Evolutionary conservation across 208 protist genomes (phyloP).

Genomic region (Acanthamoeba castellanii): DNA sequence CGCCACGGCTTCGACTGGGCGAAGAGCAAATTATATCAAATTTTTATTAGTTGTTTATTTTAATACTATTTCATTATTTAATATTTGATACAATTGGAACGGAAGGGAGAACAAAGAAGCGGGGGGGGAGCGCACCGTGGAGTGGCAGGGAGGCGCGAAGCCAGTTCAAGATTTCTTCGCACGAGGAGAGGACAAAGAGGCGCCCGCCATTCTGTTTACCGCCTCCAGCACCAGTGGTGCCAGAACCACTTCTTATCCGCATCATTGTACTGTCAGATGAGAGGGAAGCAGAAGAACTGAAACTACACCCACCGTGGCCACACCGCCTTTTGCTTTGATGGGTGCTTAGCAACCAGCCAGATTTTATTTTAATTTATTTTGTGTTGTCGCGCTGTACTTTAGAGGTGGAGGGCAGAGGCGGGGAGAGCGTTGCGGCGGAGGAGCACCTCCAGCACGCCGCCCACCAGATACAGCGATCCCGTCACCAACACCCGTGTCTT

Average conservation of each 20-base stretch:
- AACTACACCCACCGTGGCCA: too few species aligned
- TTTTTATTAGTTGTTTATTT: neutral
- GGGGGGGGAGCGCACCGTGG: neutral
- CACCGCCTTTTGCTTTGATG: too few species aligned
- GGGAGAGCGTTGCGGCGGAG: neutral
- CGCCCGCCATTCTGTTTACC: neutral
- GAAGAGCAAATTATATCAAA: neutral
- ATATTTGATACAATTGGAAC: neutral
- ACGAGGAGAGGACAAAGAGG: neutral
- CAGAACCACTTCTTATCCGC: neutral
- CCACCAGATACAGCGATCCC: conserved; percentile 70
- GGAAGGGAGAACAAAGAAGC: neutral
- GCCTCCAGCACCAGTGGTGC: neutral
- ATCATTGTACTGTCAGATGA: neutral
- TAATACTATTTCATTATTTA: too few species aligned
- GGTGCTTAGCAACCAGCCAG: too few species aligned
- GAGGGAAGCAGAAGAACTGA: too few species aligned
- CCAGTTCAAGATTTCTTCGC: neutral
- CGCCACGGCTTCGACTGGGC: neutral
- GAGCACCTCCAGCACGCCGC: conserved; percentile 64
- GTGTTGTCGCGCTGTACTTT: neutral
- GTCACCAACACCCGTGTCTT: conserved; percentile 36
- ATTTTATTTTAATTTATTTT: conserved; percentile 14
- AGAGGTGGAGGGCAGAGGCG: conserved; percentile 13
- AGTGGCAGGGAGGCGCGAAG: neutral